Evolutionary conservation across 805 yeast genomes (phyloP).

Genomic region (Pichia eremophila): DNA sequence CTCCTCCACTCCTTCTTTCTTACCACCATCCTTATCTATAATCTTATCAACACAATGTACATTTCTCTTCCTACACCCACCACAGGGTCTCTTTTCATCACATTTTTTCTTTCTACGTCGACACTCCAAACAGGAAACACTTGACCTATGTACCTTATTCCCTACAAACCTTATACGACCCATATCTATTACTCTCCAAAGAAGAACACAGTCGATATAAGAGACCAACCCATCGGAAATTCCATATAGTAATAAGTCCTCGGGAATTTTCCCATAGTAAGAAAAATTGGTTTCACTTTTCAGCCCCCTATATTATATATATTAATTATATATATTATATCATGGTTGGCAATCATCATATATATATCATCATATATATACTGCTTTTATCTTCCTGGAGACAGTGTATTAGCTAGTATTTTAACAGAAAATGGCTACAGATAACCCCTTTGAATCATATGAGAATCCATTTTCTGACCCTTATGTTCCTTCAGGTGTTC

Average conservation of each 20-base stretch:
- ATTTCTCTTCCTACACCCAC: slow-evolving; percentile 27
- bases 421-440: not conserved
- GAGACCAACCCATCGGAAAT: not conserved
- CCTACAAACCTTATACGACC: slow-evolving; percentile 5
- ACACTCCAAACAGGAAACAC: slow-evolving; percentile 21
- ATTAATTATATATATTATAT: too few species aligned
- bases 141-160: not conserved
- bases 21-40: not conserved
- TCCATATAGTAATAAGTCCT: not conserved
- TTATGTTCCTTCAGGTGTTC: not conserved
- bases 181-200: not conserved
- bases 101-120: slow-evolving; percentile 38
- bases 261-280: not conserved
- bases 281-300: not conserved
- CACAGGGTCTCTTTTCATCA: slow-evolving; percentile 36
- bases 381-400: not conserved
- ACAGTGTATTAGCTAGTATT: not conserved
- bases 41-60: slow-evolving; percentile 15
- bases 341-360: too few species aligned
- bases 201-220: too few species aligned
- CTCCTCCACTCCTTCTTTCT: too few species aligned
- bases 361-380: too few species aligned
- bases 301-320: too few species aligned
- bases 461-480: slow-evolving; percentile 10
- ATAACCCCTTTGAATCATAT: slow-evolving; percentile 6